Base-by-base conservation (phyloP, 495 filamentous ascomycete genomes). In the Lasiosphaeris hirsuta region DNA sequence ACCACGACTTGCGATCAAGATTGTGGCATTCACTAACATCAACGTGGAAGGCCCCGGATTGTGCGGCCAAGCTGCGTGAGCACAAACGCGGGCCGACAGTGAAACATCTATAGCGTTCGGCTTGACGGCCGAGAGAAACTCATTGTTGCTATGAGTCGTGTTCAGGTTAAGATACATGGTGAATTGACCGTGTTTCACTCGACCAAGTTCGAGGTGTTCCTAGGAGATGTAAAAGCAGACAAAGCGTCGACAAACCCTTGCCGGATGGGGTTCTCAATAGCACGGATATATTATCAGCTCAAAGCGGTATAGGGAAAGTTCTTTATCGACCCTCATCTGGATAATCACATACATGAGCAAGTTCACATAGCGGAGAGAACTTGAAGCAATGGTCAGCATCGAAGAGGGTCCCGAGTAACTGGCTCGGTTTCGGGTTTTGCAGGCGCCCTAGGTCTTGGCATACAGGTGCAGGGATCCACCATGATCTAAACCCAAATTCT, bases 241-340 rank as follows among this genome's bases (percentile, higher is more conserved):
- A 53, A 53, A 53, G 50, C 50, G 17, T 17, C 15, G 30, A 17
- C 10, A 17, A 46, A 30, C 23, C 23, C 23, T 30, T 47, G 44
- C 44, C 50, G 50, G 50, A 53, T 53, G 17, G 18, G 38, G 50
- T 18, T 8, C 30, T 53, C 37, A 53, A 53, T 53, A 53, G 50
- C 23, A 18, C 35, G 35, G 14, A 19, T 6, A 46, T 7, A 13
- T 18, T 46, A 9, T 46, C 43, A 23, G 9, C 41, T 10, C 41
- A 43, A 14, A 43, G 11, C 7, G 7, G 41, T 7, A 43, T 30
- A 30, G 23, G 23, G 23, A 30, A 2, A 30, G 23, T 30, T 30
- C 23, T 2, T 30, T 5, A 30, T 30, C 23, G 23, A 30, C 5
- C 23, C 5, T 30, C 23, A 2, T 30, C 23, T 30, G 5, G 23